Evolutionary conservation across 768 basidiomycete species (phyloP).

Genomic region (Phlebiopsis gigantea): DNA sequence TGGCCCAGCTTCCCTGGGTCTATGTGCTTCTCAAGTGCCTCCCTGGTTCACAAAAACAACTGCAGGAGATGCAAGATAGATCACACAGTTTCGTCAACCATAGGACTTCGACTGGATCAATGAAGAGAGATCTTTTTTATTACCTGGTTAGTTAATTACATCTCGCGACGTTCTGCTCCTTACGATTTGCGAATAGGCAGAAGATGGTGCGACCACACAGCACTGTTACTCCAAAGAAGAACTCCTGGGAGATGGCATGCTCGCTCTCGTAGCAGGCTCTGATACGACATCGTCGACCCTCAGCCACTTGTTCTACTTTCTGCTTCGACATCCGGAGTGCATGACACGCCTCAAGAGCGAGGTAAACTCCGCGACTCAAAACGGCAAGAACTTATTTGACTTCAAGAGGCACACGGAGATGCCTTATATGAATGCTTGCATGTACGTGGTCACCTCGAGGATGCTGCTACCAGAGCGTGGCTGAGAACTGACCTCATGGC

Average conservation of each 20-base stretch:
- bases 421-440: conserved; percentile 16
- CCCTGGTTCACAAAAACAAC: background rate
- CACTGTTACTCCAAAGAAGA: conserved; percentile 29
- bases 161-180: background rate
- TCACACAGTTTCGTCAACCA: background rate
- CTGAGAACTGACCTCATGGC: background rate
- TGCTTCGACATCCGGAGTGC: conserved; percentile 2
- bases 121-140: conserved; percentile 37
- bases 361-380: conserved; percentile 6
- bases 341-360: background rate
- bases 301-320: conserved; percentile 4
- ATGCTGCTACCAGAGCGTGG: background rate
- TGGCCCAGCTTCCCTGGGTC: conserved; percentile 14
- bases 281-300: conserved; percentile 13
- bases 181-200: conserved; percentile 30
- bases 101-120: conserved; percentile 25
- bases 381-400: conserved; percentile 9
- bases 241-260: conserved; percentile 34
- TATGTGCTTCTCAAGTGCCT: background rate
- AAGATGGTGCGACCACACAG: conserved; percentile 31
- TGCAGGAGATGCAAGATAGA: background rate
- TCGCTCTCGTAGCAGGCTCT: conserved; percentile 24
- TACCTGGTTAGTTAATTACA: conserved; percentile 28
- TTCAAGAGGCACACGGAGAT: conserved; percentile 1
- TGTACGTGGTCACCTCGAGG: conserved; percentile 2